A percentile compares a stretch with the other conserved stretches of the same genome.
Conservation (phyloP, 306 rosid genomes). For the Lathyrus oleraceus region DNA sequence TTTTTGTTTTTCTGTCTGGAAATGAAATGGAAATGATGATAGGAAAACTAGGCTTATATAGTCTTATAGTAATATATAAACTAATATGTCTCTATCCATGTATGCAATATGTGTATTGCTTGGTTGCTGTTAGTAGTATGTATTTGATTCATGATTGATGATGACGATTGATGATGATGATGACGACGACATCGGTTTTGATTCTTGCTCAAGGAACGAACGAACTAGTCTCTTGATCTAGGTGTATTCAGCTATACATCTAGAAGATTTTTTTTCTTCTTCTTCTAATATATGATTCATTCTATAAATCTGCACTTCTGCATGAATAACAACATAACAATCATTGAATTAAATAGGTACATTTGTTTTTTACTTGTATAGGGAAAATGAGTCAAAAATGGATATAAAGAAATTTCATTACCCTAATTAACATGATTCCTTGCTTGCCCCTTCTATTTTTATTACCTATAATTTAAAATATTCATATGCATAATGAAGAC, state of each 20-base stretch:
- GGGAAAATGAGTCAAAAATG: not conserved
- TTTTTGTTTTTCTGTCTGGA: too few species aligned
- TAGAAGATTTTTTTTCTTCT: conserved; percentile 45
- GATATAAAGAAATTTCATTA: conserved; percentile 36
- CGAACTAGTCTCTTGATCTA: conserved; percentile 71
- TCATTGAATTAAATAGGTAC: not conserved
- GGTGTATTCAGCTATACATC: conserved; percentile 91
- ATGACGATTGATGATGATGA: not conserved
- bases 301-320: conserved; percentile 67
- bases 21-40: conserved; percentile 38
- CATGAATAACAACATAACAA: conserved; percentile 5
- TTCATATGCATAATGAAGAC: conserved; percentile 43
- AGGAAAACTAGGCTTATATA: conserved; percentile 47
- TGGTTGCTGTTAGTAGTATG: conserved; percentile 92
- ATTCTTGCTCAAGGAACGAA: conserved; percentile 62
- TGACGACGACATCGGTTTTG: conserved; percentile 44
- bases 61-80: conserved; percentile 17
- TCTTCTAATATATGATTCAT: conserved; percentile 69
- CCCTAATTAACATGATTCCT: conserved; percentile 65
- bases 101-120: conserved; percentile 71
- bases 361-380: conserved; percentile 8
- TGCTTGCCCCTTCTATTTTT: conserved; percentile 52
- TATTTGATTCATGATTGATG: conserved; percentile 53
- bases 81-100: conserved; percentile 65
- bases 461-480: conserved; percentile 61